Conservation (phyloP, 306 rosid genomes). For the Herpetospermum pedunculosum region DNA sequence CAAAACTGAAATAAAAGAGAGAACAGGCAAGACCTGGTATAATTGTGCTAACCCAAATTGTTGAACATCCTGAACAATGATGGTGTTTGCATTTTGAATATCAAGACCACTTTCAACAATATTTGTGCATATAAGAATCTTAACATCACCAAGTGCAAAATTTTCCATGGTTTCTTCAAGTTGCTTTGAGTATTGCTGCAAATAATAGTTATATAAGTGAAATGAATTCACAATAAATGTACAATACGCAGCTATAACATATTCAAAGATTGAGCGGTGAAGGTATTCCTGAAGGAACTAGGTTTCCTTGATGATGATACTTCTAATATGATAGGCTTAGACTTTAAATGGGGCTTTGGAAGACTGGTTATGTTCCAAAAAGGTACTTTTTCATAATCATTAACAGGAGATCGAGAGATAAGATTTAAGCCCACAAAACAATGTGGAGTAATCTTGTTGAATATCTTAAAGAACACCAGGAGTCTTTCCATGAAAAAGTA, state of each 20-base stretch:
- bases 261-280: neutral
- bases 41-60: slow-evolving; percentile 93
- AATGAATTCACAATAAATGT: neutral
- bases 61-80: slow-evolving; percentile 92
- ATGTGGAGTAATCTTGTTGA: neutral
- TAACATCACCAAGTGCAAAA: slow-evolving; percentile 70
- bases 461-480: neutral
- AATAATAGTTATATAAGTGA: slow-evolving; percentile 10
- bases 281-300: neutral
- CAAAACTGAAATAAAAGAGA: slow-evolving; percentile 1
- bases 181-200: slow-evolving; percentile 82
- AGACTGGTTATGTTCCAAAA: neutral
- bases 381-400: neutral
- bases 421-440: neutral
- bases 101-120: slow-evolving; percentile 98
- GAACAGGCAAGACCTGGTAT: slow-evolving; percentile 68
- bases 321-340: neutral
- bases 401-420: neutral
- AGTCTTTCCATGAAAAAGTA: neutral
- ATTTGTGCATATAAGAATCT: slow-evolving; percentile 73
- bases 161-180: slow-evolving; percentile 92
- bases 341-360: neutral
- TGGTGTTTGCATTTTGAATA: slow-evolving; percentile 97
- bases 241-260: neutral
- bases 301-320: neutral